Base-by-base conservation (phyloP, 129 eudicot species). In the Arctium minus region DNA sequence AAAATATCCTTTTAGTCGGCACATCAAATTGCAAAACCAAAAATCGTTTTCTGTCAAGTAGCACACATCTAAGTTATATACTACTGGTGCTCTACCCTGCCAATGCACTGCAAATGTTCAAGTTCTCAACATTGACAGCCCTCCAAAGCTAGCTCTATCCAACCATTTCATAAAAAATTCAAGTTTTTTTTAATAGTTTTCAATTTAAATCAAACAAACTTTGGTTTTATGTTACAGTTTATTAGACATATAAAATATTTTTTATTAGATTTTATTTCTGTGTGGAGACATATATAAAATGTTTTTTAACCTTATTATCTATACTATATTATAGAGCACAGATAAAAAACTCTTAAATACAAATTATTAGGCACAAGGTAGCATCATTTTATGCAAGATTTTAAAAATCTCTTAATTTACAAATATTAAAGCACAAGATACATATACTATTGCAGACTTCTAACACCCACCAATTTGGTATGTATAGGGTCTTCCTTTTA, bases 221-320 rank as follows among this genome's bases (percentile, higher is more conserved):
- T 60, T 60, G 68, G 68, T 60, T n/a, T n/a, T 60, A 56, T 60
- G 2, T 8, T n/a, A 60, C 2, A 60, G 2, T 60, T 60, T 17
- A 17, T 60, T 17, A 53, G 15, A 2, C 4, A 50, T 3, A 56
- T 4, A 17, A 7, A 17, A 48, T 2, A 17, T 13, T 11, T 50
- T 60, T 17, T 5, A 46, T 46, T 46, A 46, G 1, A 42, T 42
- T 8, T 42, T 42, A 42, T 8, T 1, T 46, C 12, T 2, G 56
- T 10, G 8, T 46, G 56, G 3, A 46, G 3, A 46, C 15, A 46
- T 0, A 11, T 48, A 11, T 50, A 15, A 81, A 22, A 33, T 56
- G 72, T 56, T 35, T 81, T 50, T 72, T 69, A 9, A 80, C 84
- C 37, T 80, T 18, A 9, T 81, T 71, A 70, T 29, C 27, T 22